Evolutionary conservation across 2,329 filamentous ascomycete genomes (phyloP).

Genomic region (Aureobasidium sp.): DNA sequence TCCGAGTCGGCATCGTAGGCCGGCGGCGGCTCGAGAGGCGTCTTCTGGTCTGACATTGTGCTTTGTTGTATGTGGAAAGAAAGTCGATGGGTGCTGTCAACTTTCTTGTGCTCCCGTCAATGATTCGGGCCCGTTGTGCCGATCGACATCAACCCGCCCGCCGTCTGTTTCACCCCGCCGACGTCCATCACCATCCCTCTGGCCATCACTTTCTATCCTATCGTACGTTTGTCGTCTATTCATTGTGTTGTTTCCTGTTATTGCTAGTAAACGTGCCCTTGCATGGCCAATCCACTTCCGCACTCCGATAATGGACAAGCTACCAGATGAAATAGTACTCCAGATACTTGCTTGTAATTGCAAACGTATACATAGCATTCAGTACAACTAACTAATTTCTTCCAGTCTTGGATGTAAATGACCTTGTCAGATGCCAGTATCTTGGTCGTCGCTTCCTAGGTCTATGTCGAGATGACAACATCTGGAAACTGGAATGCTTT

Average conservation of each 20-base stretch:
- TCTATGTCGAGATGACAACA: slow-evolving; percentile 62
- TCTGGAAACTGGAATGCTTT: slow-evolving; percentile 74
- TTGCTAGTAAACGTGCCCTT: not conserved
- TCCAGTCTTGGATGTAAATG: slow-evolving; percentile 53
- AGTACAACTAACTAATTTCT: not conserved
- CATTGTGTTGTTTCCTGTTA: not conserved
- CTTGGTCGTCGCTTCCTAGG: slow-evolving; percentile 58
- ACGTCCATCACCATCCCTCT: not conserved
- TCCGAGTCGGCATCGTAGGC: slow-evolving; percentile 32
- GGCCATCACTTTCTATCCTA: not conserved
- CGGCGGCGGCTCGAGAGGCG: slow-evolving; percentile 35
- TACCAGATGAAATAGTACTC: slow-evolving; percentile 36
- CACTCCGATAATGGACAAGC: not conserved
- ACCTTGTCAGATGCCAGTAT: slow-evolving; percentile 61
- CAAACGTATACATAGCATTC: slow-evolving; percentile 1
- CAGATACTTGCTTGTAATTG: slow-evolving; percentile 34
- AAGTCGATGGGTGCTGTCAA: not conserved
- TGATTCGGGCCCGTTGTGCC: not conserved
- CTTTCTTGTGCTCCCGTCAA: not conserved
- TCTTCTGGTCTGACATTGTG: slow-evolving; percentile 24
- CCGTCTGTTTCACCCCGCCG: not conserved
- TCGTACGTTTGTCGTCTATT: not conserved
- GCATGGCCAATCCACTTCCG: not conserved
- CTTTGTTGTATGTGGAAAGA: not conserved
- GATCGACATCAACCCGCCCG: not conserved